Evolutionary conservation across 139 green algal genomes (phyloP), one percentile per base, ranked within the genome.

Genomic region (Eudorina sp.): DNA sequence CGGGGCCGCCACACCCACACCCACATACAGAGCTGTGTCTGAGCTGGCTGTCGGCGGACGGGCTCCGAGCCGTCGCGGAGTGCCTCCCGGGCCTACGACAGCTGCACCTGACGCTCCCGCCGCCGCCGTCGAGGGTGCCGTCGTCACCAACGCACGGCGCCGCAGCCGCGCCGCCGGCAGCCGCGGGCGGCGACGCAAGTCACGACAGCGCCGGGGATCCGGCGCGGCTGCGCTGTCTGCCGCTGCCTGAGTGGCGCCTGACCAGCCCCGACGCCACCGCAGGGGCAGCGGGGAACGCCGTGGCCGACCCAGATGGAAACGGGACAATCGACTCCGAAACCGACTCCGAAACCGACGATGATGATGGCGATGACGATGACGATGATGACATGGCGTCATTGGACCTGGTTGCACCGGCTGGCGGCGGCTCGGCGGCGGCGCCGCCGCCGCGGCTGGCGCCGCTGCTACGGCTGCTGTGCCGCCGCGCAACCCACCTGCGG

Each of bases 61-160:
- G 16, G 25, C 9, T 85, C 23, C 29, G 21, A 58, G 79, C 40
- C 38, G 34, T 85, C 18, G 36, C n/a, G 3, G 1, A 4, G 19
- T 60, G 79, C 79, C 79, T 85, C 31, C 79, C 79, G 34, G 40
- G 40, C 29, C 79, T 85, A 29, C 79, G 79, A 0, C 19, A 41
- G 40, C 58, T 85, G 27, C 58, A 75, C 1, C 79, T 85, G 4
- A 41, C 13, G 11, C 79, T 29, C 14, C 79, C 46, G 14, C n/a
- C 27, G 18, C 31, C 75, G 48, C 27, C 75, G 34, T n/a, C n/a
- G n/a, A n/a, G n/a, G n/a, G n/a, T n/a, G n/a, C n/a, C n/a, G n/a
- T n/a, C n/a, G n/a, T n/a, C n/a, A n/a, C n/a, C n/a, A n/a, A n/a
- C n/a, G n/a, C n/a, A n/a, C n/a, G n/a, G n/a, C 70, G 40, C 19